These are phyloP conservation scores for Penicillium aurantiogriseum DNA, from an alignment of 2,329 filamentous ascomycete genomes.

Conservation along the genomic window DNA sequence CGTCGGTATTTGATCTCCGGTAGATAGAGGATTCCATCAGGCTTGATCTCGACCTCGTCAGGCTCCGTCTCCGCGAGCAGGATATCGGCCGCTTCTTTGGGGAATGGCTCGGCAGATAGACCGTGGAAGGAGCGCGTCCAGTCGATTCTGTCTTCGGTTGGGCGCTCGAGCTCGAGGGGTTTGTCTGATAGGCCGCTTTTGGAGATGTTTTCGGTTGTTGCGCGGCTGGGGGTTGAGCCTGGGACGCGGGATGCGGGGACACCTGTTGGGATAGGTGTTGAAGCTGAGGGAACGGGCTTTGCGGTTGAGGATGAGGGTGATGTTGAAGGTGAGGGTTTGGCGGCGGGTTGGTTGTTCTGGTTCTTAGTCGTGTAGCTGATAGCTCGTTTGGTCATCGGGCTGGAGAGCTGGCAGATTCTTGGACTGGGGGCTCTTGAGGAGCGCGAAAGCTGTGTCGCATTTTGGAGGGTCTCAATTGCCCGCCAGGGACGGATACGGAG, in stretches of 20 bases:
- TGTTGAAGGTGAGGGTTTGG: slow-evolving; percentile 6
- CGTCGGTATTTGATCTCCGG: slow-evolving; percentile 97
- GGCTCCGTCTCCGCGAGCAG: slow-evolving; percentile 66
- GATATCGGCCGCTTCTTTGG: slow-evolving; percentile 65
- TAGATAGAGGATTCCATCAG: slow-evolving; percentile 92
- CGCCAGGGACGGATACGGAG: slow-evolving; percentile 22
- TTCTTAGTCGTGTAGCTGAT: slow-evolving; percentile 19
- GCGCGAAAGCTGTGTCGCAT: slow-evolving; percentile 11
- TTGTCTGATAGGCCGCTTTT: slow-evolving; percentile 40
- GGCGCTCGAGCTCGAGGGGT: slow-evolving; percentile 32
- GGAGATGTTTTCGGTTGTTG: slow-evolving; percentile 39
- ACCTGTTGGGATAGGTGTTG: slow-evolving; percentile 4
- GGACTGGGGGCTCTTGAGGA: slow-evolving; percentile 10
- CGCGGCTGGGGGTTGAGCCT: slow-evolving; percentile 26
- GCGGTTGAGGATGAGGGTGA: slow-evolving; percentile 1
- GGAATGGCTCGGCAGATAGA: slow-evolving; percentile 68
- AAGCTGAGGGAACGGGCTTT: slow-evolving; percentile 12
- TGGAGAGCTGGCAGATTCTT: slow-evolving; percentile 4
- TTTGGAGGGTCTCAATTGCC: slow-evolving; percentile 20
- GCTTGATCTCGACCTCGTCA: slow-evolving; percentile 92
- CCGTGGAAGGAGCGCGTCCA: slow-evolving; percentile 85
- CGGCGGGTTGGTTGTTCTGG: slow-evolving; percentile 13
- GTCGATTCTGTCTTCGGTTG: slow-evolving; percentile 57
- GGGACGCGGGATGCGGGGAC: slow-evolving; percentile 20
- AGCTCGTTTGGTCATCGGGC: slow-evolving; percentile 12